A percentile compares a stretch with the other conserved stretches of the same genome.
Evolutionary conservation across 1,139 yeast genomes (phyloP).

Genomic region (Schizosaccharomyces versatilis): DNA sequence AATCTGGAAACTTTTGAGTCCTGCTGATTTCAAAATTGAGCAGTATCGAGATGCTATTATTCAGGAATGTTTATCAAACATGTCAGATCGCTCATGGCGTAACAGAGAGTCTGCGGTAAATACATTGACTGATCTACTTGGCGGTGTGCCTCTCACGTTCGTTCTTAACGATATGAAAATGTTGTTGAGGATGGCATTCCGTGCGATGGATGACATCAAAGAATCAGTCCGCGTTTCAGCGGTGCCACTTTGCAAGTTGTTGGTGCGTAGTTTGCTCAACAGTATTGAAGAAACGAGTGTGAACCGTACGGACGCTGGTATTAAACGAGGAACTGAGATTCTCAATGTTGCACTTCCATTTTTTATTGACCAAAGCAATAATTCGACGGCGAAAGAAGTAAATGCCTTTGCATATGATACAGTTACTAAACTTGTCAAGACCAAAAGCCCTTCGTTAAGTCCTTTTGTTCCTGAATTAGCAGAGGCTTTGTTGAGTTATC

Average conservation of each 20-base stretch:
- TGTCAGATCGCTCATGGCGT: constrained; percentile 81
- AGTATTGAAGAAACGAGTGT: constrained; percentile 32
- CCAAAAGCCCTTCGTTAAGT: constrained; percentile 36
- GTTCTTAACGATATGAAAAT: constrained; percentile 31
- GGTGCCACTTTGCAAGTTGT: constrained; percentile 37
- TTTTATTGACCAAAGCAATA: constrained; percentile 35
- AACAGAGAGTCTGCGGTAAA: constrained; percentile 71
- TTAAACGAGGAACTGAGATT: constrained; percentile 17
- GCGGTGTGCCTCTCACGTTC: constrained; percentile 31
- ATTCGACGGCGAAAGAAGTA: constrained; percentile 44
- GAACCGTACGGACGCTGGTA: constrained; percentile 14
- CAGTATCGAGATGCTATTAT: constrained; percentile 37
- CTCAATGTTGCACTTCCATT: constrained; percentile 54
- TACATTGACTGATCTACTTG: constrained; percentile 52
- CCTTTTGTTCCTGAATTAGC: constrained; percentile 50
- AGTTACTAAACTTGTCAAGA: constrained; percentile 43
- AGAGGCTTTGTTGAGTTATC: constrained; percentile 43
- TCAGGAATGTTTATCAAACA: constrained; percentile 40
- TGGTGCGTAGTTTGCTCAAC: constrained; percentile 42
- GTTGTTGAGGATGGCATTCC: constrained; percentile 73
- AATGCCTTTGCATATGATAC: constrained; percentile 56
- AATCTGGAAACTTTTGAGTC: constrained; percentile 60
- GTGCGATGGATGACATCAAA: constrained; percentile 82
- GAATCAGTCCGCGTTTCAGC: constrained; percentile 83
- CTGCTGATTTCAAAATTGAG: constrained; percentile 31